Evolutionary conservation across 1,139 yeast genomes (phyloP), one percentile per base, ranked within the genome.

Genomic region (Taiozyma onychis): DNA sequence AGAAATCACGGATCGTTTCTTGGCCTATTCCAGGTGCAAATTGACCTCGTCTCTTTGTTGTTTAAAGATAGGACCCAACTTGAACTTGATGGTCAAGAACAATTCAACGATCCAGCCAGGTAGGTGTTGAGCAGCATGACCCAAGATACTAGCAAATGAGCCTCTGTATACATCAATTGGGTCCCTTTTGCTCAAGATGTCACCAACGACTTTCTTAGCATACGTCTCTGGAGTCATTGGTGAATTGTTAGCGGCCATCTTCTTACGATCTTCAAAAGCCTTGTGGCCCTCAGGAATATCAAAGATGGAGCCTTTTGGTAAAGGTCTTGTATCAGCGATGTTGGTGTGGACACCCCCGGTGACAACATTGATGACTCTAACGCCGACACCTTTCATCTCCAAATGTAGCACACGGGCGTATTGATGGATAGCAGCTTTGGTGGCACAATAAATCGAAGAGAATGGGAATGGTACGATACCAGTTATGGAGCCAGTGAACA

Each of bases 391-490:
- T 61, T 77, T 78, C 74, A 88, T 64, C 66, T 88, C 95, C 37
- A 84, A 62, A 45, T 85, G 78, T 50, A 87, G 70, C 2, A 76
- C 75, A 47, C 78, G 74, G 1, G 88, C 86, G 63, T 82, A 88
- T 53, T 78, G 82, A 61, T 85, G 88, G 49, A 88, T 78, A 1
- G 95, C 95, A 2, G 95, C 89, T 62, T 88, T 88, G 1, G 85
- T 68, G 2, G 91, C 75, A n/a, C 83, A 75, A 63, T 88, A 88
- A 26, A 81, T 74, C 21, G 85, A 71, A 1, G 85, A 80, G 66
- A 83, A 86, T 16, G 95, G 95, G 68, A 86, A 81, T 6, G 88
- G 83, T 14, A 77, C 67, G 28, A 81, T 54, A 2, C 88, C 95
- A 18, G 88, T 80, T 5, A 84, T 68, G 2, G 91, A 84, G 1